Base-by-base conservation (phyloP, 2,329 filamentous ascomycete species). In the Aspergillus thermomutatus region DNA sequence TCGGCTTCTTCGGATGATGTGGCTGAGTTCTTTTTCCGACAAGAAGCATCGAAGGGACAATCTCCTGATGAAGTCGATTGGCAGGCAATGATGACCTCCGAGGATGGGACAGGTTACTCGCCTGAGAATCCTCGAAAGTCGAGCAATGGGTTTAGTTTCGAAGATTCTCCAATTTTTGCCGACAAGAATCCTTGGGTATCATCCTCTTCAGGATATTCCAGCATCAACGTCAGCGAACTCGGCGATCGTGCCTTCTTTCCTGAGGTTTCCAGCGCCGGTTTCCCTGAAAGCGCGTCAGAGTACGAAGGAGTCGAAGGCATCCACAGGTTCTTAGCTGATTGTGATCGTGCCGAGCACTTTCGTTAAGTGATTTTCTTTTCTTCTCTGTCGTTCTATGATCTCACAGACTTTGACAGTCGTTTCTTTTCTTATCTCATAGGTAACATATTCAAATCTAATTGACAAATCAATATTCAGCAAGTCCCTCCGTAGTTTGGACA, bases 301-400 rank as follows among this genome's bases (percentile, higher is more conserved):
- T 87, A 85, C 60, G 85, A 87, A 59, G 83, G 84, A 4, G 72
- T 86, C 14, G 83, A 88, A 66, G 86, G 86, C 3, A 87, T 89
- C 34, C 85, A 87, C 65, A 79, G 79, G 51, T 89, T 89, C 66
- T 77, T 89, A 57, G 82, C 86, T 63, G 81, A 87, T 61, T 87
- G 86, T 64, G 85, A 88, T 69, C 72, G 75, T 45, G 78, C 78
- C 34, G 72, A 63, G 64, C 71, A 57, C 55, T 27, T 40, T 57
- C 21, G 14, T 47, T 57, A 53, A 52, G 48, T 53, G n/a, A 9
- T 25, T 40, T 31, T 46, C 9, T 27, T 45, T 55, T 57, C 47
- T 54, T 28, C 26, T 45, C 25, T 48, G 45, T 53, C 23, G 10
- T 54, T 54, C 21, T 47, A 3, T 43, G 53, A 56, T 27, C 56